Conservation (phyloP, 306 rosid species). For the Lathyrus aphaca region DNA sequence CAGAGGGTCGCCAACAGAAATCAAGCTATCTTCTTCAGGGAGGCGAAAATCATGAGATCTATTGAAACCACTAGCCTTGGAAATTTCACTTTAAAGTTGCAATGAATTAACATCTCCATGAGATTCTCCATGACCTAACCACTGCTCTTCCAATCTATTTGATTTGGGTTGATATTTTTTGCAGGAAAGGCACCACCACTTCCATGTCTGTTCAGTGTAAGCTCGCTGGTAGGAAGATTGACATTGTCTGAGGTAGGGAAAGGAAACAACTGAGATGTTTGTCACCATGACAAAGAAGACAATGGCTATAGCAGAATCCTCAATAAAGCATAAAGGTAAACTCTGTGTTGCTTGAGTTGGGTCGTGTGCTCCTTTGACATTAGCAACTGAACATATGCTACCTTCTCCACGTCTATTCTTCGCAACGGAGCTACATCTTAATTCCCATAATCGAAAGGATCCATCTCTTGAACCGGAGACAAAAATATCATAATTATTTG, state of each 20-base stretch:
- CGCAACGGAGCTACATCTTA: no score
- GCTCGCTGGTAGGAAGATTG: conserved; percentile 46
- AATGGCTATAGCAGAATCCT: no score
- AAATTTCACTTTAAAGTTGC: conserved; percentile 47
- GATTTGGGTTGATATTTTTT: conserved; percentile 56
- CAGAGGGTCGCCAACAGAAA: conserved; percentile 59
- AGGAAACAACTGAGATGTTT: conserved; percentile 56
- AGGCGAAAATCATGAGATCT: conserved; percentile 60
- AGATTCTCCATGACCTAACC: no score
- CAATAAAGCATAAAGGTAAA: no score
- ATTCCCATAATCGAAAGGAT: no score
- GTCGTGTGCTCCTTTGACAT: no score
- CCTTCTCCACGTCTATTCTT: no score
- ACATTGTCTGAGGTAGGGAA: conserved; percentile 52
- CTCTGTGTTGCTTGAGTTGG: no score
- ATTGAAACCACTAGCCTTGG: conserved; percentile 61
- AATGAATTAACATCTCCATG: conserved; percentile 57
- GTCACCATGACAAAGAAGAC: no score
- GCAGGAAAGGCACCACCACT: conserved; percentile 44
- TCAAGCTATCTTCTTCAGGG: conserved; percentile 82
- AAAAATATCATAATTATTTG: no score
- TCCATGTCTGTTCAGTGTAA: conserved; percentile 52
- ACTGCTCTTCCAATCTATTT: conserved; percentile 60
- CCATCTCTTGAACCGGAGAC: no score
- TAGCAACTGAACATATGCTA: no score